These are phyloP conservation scores for Monotropa hypopitys DNA, from an alignment of 179 eudicot genomes.

Conservation along the genomic window DNA sequence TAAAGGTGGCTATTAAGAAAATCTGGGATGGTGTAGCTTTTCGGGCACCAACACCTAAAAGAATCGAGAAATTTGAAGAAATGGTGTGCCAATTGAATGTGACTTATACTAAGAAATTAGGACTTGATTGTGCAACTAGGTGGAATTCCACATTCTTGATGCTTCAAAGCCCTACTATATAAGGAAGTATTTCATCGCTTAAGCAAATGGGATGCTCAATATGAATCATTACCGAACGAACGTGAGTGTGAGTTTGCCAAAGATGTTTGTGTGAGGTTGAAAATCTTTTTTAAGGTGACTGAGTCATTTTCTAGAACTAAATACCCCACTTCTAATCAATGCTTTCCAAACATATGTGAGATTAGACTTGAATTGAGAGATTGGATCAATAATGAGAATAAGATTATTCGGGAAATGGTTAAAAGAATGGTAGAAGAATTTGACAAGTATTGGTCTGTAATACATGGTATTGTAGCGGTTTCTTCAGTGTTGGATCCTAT, in stretches of 20 bases:
- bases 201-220: not conserved
- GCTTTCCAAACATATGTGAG: not conserved
- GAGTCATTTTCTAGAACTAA: not conserved
- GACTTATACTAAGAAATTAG: not conserved
- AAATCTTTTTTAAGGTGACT: too few relatives aligned
- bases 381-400: too few relatives aligned
- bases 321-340: not conserved
- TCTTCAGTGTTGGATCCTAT: not conserved
- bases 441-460: not conserved
- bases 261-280: too few relatives aligned
- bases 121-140: not conserved
- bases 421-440: too few relatives aligned
- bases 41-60: too few relatives aligned
- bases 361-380: not conserved
- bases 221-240: not conserved
- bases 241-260: not conserved
- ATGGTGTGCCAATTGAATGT: too few relatives aligned
- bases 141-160: too few relatives aligned
- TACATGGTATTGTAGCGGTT: not conserved
- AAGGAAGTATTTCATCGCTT: not conserved
- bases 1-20: too few relatives aligned
- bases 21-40: too few relatives aligned
- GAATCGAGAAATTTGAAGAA: too few relatives aligned
- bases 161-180: not conserved
- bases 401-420: too few relatives aligned